Evolutionary conservation across 305 asterid genomes (phyloP).

Genomic region (Rubia occidens): DNA sequence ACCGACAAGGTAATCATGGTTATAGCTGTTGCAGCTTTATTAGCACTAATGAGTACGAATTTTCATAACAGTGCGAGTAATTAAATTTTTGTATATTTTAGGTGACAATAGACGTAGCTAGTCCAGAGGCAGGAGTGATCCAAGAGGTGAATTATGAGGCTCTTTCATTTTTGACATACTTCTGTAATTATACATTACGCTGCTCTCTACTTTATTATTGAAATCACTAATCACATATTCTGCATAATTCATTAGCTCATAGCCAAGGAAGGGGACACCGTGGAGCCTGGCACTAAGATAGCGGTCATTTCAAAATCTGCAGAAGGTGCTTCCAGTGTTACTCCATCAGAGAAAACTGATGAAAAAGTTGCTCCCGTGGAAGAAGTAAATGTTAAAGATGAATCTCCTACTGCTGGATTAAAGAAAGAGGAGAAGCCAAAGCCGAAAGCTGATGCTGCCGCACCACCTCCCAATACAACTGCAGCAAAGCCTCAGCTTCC

Average conservation of each 20-base stretch:
- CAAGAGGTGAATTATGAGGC: conserved; percentile 49
- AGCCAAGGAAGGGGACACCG: conserved; percentile 96
- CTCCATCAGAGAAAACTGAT: conserved; percentile 70
- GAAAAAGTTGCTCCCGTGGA: conserved; percentile 52
- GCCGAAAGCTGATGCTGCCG: conserved; percentile 21
- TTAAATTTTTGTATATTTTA: conserved; percentile 27
- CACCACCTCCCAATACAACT: conserved; percentile 44
- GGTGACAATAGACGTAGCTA: conserved; percentile 95
- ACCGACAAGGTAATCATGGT: conserved; percentile 76
- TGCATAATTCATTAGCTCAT: conserved; percentile 37
- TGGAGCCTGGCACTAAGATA: conserved; percentile 88
- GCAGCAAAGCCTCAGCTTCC: conserved; percentile 91
- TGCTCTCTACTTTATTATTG: neutral
- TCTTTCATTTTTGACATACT: neutral
- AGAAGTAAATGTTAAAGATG: conserved; percentile 47
- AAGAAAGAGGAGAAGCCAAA: conserved; percentile 42
- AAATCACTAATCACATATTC: neutral
- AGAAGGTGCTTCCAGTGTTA: conserved; percentile 75
- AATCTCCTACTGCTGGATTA: conserved; percentile 33
- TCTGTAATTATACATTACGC: neutral
- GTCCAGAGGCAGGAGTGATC: conserved; percentile 98
- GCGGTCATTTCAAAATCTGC: conserved; percentile 86
- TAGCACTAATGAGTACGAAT: neutral
- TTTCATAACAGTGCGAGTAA: conserved; percentile 10
- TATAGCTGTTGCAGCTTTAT: conserved; percentile 12